Evolutionary conservation across 495 filamentous ascomycete species (phyloP).

Genomic region (Daldinia vernicosa): DNA sequence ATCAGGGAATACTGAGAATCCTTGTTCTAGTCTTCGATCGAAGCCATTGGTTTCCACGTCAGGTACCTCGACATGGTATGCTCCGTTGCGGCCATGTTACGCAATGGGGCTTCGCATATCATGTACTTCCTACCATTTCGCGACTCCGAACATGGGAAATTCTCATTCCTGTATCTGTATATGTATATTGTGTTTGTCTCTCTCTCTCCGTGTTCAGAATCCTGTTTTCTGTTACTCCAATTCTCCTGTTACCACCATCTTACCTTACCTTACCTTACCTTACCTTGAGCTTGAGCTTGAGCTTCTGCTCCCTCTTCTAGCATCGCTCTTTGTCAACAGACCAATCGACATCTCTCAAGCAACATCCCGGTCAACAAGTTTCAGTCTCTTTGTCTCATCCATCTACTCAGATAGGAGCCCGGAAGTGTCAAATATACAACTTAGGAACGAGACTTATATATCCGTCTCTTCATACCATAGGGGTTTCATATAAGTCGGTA

Average conservation of each 20-base stretch:
- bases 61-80: constrained; percentile 15
- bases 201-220: constrained; percentile 2
- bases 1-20: constrained; percentile 37
- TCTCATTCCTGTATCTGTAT: constrained; percentile 32
- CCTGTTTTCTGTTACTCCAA: constrained; percentile 2
- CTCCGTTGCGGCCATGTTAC: constrained; percentile 18
- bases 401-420: constrained; percentile 5
- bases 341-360: constrained; percentile 1
- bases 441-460: not conserved
- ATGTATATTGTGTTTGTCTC: constrained; percentile 21
- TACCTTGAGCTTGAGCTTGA: not conserved
- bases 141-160: constrained; percentile 31
- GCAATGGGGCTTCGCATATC: constrained; percentile 13
- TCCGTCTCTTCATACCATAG: not conserved
- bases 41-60: constrained; percentile 8
- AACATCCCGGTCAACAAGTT: not conserved
- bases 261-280: not conserved
- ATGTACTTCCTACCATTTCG: constrained; percentile 15
- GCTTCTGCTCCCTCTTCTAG: not conserved
- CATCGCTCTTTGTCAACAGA: constrained; percentile 15
- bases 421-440: not conserved
- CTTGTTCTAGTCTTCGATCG: constrained; percentile 29
- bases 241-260: not conserved
- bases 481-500: constrained; percentile 7
- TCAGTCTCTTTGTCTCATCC: constrained; percentile 9